Conservation (phyloP, 441 rosid species). For the Populus tomentosa region DNA sequence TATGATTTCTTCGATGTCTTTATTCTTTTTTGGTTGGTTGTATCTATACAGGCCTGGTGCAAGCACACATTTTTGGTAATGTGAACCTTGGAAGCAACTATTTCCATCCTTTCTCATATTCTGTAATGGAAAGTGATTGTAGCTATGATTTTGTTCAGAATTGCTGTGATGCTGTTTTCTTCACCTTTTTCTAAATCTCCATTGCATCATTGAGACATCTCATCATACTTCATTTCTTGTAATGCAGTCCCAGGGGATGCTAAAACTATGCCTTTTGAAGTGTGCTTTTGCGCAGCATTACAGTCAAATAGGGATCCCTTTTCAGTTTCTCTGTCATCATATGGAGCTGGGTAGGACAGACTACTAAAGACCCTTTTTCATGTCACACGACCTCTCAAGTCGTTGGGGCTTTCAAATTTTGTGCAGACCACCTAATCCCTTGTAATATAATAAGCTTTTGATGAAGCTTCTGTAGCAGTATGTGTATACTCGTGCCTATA, state of each 20-base stretch:
- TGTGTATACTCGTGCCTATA: conserved; percentile 2
- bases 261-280: background rate
- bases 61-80: background rate
- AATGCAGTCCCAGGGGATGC: background rate
- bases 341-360: background rate
- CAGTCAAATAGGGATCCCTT: background rate
- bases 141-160: background rate
- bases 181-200: background rate
- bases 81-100: background rate
- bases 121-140: background rate
- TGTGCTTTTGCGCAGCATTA: background rate
- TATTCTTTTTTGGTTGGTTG: background rate
- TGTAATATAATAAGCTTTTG: background rate
- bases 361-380: background rate
- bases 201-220: background rate
- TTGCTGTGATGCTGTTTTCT: background rate
- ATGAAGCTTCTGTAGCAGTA: background rate
- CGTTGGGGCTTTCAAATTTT: background rate
- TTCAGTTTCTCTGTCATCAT: background rate
- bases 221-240: background rate
- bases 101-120: background rate
- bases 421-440: background rate
- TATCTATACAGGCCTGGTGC: background rate
- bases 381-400: background rate
- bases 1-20: background rate